A percentile compares a stretch with the other conserved stretches of the same genome.
phyloP scores from a whole-genome alignment of 1,284 basidiomycete species.

The Ustilago loliicola region DNA sequence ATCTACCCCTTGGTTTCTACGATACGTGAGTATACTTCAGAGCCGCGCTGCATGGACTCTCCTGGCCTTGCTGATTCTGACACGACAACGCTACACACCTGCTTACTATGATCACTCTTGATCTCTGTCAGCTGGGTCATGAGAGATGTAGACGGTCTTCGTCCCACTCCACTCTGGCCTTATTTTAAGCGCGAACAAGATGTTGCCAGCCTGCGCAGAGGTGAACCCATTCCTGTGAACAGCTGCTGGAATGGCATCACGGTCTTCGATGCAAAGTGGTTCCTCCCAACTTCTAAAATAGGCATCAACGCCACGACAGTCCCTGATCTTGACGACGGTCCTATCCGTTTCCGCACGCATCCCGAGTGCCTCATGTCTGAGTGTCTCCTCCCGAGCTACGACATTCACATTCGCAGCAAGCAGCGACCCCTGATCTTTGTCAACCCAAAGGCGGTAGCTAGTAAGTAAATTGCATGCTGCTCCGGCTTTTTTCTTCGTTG shows the following conservation, averaged over 20 bases:
- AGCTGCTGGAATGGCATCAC: slow-evolving; percentile 78
- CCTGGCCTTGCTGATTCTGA: background rate
- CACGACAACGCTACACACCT: background rate
- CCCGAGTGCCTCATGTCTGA: slow-evolving; percentile 74
- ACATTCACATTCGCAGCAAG: slow-evolving; percentile 71
- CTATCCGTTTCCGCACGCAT: slow-evolving; percentile 73
- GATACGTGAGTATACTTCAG: slow-evolving; percentile 72
- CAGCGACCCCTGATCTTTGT: slow-evolving; percentile 72
- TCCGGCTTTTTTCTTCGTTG: background rate
- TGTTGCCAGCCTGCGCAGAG: slow-evolving; percentile 69
- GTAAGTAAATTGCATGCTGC: slow-evolving; percentile 7
- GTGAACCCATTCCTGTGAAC: slow-evolving; percentile 72
- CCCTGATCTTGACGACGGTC: slow-evolving; percentile 61
- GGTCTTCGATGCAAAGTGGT: slow-evolving; percentile 73
- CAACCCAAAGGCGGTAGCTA: slow-evolving; percentile 70
- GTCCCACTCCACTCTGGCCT: slow-evolving; percentile 73
- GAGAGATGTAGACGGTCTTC: slow-evolving; percentile 56
- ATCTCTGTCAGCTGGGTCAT: slow-evolving; percentile 48
- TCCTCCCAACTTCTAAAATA: slow-evolving; percentile 48
- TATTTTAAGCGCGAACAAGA: slow-evolving; percentile 73
- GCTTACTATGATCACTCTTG: slow-evolving; percentile 30
- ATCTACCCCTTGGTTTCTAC: slow-evolving; percentile 73
- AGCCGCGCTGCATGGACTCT: background rate
- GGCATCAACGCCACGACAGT: slow-evolving; percentile 45
- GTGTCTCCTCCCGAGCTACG: slow-evolving; percentile 76